These are phyloP conservation scores for Apiospora malaysiana DNA, from an alignment of 2,329 filamentous ascomycete genomes.

Conservation along the genomic window DNA sequence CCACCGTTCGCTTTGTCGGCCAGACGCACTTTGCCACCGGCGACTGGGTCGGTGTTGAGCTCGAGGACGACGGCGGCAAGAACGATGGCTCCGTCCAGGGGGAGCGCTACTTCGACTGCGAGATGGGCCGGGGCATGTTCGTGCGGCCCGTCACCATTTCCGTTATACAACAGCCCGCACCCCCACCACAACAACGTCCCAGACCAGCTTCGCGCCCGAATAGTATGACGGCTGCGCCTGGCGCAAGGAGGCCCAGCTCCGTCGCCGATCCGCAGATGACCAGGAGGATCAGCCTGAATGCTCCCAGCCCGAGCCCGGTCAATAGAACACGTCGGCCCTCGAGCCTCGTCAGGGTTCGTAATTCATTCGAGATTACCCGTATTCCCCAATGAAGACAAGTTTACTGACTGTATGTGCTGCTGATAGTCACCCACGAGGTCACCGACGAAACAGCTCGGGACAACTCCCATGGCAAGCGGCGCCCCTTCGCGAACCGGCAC, in stretches of 20 bases:
- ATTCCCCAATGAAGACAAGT: neutral
- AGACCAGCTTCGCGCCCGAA: slow-evolving; percentile 32
- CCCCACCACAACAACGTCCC: slow-evolving; percentile 43
- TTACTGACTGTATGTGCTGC: slow-evolving; percentile 13
- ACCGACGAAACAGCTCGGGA: slow-evolving; percentile 74
- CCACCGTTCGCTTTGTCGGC: slow-evolving; percentile 81
- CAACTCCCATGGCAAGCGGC: slow-evolving; percentile 58
- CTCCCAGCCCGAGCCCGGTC: slow-evolving; percentile 74
- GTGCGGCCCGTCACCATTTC: slow-evolving; percentile 74
- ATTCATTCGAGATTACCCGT: slow-evolving; percentile 30
- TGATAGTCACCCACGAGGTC: slow-evolving; percentile 77
- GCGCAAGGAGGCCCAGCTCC: slow-evolving; percentile 53
- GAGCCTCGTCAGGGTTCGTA: slow-evolving; percentile 62
- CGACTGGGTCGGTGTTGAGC: slow-evolving; percentile 88
- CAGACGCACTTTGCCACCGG: slow-evolving; percentile 79
- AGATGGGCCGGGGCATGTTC: slow-evolving; percentile 81
- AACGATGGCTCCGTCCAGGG: slow-evolving; percentile 93
- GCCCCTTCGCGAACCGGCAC: slow-evolving; percentile 69
- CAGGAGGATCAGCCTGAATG: slow-evolving; percentile 73
- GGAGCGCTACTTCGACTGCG: slow-evolving; percentile 87
- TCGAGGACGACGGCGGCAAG: slow-evolving; percentile 83
- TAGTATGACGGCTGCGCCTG: slow-evolving; percentile 17
- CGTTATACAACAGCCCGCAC: slow-evolving; percentile 54
- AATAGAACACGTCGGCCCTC: slow-evolving; percentile 60
- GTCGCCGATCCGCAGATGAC: slow-evolving; percentile 57